Percentiles rank a stretch among this genome's conserved stretches.
Evolutionary conservation across 371 early-diverging fungal species (phyloP).

Genomic region (Mortierella sp.): DNA sequence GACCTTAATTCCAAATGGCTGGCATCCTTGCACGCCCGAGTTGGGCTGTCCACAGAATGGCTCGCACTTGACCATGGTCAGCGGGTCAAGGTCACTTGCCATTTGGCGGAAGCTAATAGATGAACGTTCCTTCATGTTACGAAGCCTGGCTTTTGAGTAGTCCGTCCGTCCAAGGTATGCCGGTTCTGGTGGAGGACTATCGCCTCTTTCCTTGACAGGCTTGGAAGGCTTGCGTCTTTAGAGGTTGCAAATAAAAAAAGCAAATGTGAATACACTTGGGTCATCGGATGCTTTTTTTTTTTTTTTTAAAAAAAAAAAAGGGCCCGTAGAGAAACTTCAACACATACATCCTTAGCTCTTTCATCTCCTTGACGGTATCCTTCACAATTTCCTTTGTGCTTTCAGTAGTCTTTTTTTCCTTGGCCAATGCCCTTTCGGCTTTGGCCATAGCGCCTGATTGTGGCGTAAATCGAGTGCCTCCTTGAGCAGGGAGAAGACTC

Average conservation of each 20-base stretch:
- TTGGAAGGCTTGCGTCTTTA: conserved; percentile 35
- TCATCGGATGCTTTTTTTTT: no score
- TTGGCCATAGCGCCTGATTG: conserved; percentile 26
- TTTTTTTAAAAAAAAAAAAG: neutral
- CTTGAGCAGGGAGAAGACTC: conserved; percentile 31
- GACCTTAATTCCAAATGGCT: conserved; percentile 82
- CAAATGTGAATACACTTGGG: no score
- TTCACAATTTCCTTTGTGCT: conserved; percentile 25
- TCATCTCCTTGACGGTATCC: conserved; percentile 49
- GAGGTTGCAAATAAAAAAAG: neutral
- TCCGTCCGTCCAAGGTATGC: conserved; percentile 61
- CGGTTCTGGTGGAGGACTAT: conserved; percentile 27
- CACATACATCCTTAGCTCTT: conserved; percentile 43
- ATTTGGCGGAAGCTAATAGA: conserved; percentile 51
- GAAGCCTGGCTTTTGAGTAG: conserved; percentile 62
- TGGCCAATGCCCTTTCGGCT: conserved; percentile 33
- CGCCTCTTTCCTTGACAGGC: conserved; percentile 26
- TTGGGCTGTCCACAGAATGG: conserved; percentile 80
- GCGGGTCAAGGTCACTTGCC: conserved; percentile 72
- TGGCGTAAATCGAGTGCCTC: conserved; percentile 42
- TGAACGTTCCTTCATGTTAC: conserved; percentile 40
- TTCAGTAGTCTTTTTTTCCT: conserved; percentile 24
- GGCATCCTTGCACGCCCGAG: conserved; percentile 73
- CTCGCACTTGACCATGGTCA: conserved; percentile 86
- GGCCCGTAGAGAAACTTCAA: neutral